phyloP scores from a whole-genome alignment of 2,329 filamentous ascomycete species.

The Aspergillus melleus region DNA sequence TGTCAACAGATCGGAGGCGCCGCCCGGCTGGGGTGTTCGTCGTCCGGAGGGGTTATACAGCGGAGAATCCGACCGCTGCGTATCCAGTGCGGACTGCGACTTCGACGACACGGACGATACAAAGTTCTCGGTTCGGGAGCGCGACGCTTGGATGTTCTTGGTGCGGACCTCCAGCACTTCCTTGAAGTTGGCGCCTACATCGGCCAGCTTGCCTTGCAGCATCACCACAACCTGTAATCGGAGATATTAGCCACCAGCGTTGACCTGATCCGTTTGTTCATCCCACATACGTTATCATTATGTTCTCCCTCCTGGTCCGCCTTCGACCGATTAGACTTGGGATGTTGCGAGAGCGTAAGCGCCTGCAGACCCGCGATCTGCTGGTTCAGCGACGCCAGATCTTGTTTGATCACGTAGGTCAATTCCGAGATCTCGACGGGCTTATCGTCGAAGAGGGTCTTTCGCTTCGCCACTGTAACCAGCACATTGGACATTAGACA shows the following conservation, averaged over 20 bases:
- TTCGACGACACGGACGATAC: constrained; percentile 85
- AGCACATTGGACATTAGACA: constrained; percentile 1
- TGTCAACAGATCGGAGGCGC: constrained; percentile 69
- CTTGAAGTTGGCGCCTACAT: constrained; percentile 94
- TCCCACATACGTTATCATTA: constrained; percentile 75
- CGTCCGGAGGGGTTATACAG: constrained; percentile 78
- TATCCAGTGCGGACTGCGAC: constrained; percentile 61
- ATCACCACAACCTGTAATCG: constrained; percentile 67
- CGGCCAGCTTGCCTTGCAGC: constrained; percentile 85
- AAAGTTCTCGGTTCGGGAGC: constrained; percentile 93
- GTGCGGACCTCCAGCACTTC: constrained; percentile 94
- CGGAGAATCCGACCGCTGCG: constrained; percentile 77
- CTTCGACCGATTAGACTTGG: constrained; percentile 51
- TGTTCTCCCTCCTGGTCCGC: constrained; percentile 85
- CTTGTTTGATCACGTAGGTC: constrained; percentile 97
- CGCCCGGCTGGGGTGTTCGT: constrained; percentile 61
- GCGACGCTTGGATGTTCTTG: constrained; percentile 94
- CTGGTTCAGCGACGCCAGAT: constrained; percentile 79
- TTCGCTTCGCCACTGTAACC: constrained; percentile 77
- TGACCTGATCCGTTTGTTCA: constrained; percentile 2
- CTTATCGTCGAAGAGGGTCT: constrained; percentile 95
- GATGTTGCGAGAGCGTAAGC: constrained; percentile 75
- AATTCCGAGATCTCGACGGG: constrained; percentile 96
- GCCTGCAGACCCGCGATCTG: constrained; percentile 82
- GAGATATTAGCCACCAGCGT: constrained; percentile 18